Percentiles rank a stretch among this genome's conserved stretches.
phyloP scores from a whole-genome alignment of 805 yeast species.

The Candida endomychidarum region DNA sequence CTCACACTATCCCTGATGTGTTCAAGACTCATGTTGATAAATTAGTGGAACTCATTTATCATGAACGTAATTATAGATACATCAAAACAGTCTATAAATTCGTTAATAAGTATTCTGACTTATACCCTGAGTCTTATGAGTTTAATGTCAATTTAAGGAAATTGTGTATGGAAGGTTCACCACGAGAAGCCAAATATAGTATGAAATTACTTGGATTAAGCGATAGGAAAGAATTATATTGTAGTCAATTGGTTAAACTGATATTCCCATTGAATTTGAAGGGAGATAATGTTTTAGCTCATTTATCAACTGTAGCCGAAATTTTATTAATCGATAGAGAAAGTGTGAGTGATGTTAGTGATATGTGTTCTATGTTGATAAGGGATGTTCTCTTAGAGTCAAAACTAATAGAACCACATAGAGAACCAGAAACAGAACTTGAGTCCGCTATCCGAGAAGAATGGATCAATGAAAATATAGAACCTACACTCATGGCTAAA shows the following conservation, averaged over 20 bases:
- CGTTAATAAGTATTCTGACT: slow-evolving; percentile 49
- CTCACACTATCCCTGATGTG: slow-evolving; percentile 60
- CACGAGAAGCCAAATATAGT: slow-evolving; percentile 64
- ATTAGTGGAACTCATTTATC: slow-evolving; percentile 40
- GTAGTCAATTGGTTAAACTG: slow-evolving; percentile 36
- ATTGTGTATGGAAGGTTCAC: slow-evolving; percentile 52
- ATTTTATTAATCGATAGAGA: slow-evolving; percentile 50
- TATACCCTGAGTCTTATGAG: slow-evolving; percentile 42
- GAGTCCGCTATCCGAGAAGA: no score
- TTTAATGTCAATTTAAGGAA: slow-evolving; percentile 47
- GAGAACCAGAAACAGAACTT: slow-evolving; percentile 42
- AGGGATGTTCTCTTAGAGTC: slow-evolving; percentile 55
- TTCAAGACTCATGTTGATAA: slow-evolving; percentile 58
- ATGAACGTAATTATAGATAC: slow-evolving; percentile 31
- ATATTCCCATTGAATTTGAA: slow-evolving; percentile 52
- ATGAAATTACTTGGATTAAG: slow-evolving; percentile 55
- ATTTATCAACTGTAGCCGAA: slow-evolving; percentile 60
- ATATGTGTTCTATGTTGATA: slow-evolving; percentile 58
- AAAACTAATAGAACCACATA: not conserved
- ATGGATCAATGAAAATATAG: not conserved
- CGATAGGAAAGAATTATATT: slow-evolving; percentile 36
- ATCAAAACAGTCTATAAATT: slow-evolving; percentile 63
- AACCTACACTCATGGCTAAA: slow-evolving; percentile 15
- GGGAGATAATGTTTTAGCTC: slow-evolving; percentile 47
- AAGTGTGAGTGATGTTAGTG: slow-evolving; percentile 51